These are phyloP conservation scores for Penicillium hordei DNA, from an alignment of 2,329 filamentous ascomycete genomes.

Conservation along the genomic window DNA sequence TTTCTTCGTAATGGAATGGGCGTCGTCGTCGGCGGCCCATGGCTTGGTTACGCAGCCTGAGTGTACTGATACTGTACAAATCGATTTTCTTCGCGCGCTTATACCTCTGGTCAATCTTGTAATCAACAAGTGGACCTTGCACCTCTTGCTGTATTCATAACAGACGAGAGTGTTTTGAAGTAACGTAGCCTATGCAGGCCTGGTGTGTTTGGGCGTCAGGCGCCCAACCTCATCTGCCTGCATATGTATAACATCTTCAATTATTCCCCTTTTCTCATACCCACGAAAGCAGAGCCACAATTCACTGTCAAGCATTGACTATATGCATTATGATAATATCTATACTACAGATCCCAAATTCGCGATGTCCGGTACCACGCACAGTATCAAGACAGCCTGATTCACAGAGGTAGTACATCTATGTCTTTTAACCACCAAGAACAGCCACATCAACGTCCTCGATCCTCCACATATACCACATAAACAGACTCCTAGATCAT, in stretches of 20 bases:
- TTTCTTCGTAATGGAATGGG: conserved; percentile 28
- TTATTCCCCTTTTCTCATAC: neutral
- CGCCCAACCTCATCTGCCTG: neutral
- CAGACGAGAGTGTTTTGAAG: neutral
- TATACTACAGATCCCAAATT: neutral
- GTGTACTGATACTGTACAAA: conserved; percentile 47
- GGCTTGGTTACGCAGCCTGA: conserved; percentile 27
- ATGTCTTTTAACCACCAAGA: conserved; percentile 32
- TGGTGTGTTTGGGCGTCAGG: neutral
- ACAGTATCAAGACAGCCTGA: neutral
- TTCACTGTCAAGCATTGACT: neutral
- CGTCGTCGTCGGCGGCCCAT: conserved; percentile 25
- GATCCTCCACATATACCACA: conserved; percentile 98
- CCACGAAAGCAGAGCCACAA: neutral
- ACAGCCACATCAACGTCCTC: conserved; percentile 71
- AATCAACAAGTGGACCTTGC: neutral
- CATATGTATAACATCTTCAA: neutral
- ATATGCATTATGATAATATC: neutral
- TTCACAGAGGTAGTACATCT: neutral
- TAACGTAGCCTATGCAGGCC: neutral
- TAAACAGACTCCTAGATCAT: conserved; percentile 72
- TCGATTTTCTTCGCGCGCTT: conserved; percentile 34
- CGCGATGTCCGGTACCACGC: neutral
- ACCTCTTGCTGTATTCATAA: neutral
- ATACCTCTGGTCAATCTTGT: neutral